A percentile compares a stretch with the other conserved stretches of the same genome.
These are phyloP conservation scores for Tilletia horrida DNA, from an alignment of 1,284 basidiomycete species.

Conservation along the genomic window DNA sequence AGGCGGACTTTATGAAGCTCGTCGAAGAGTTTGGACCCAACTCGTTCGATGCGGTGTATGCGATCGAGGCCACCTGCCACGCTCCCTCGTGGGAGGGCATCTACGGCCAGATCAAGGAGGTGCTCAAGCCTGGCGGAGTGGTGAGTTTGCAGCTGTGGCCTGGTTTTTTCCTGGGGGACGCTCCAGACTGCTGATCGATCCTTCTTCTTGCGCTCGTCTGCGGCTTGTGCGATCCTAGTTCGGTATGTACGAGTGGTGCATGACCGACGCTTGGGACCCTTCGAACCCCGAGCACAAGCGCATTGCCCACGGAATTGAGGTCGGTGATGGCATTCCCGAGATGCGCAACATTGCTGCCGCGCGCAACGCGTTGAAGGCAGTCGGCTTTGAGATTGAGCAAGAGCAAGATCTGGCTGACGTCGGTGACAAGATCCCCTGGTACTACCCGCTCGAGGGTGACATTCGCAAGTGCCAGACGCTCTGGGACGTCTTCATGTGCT, in stretches of 20 bases:
- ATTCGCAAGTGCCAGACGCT: conserved; percentile 84
- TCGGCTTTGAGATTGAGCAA: conserved; percentile 84
- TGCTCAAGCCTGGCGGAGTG: conserved; percentile 92
- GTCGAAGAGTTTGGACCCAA: conserved; percentile 86
- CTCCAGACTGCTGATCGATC: not conserved
- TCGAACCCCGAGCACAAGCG: conserved; percentile 82
- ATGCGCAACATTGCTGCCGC: conserved; percentile 78
- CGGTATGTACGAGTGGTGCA: conserved; percentile 97
- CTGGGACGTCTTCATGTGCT: conserved; percentile 68
- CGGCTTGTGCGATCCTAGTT: conserved; percentile 63
- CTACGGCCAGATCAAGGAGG: conserved; percentile 87
- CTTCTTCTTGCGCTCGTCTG: not conserved
- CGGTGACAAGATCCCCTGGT: conserved; percentile 78
- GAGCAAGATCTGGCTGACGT: conserved; percentile 93
- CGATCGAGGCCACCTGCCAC: conserved; percentile 96
- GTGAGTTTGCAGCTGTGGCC: no score
- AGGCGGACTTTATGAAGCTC: conserved; percentile 88
- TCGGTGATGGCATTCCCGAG: conserved; percentile 95
- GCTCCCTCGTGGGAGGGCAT: conserved; percentile 94
- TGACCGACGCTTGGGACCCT: conserved; percentile 92
- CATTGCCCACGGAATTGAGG: conserved; percentile 71
- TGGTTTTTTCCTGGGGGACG: not conserved
- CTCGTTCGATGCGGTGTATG: conserved; percentile 95
- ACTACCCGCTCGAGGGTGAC: conserved; percentile 93
- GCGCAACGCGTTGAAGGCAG: conserved; percentile 73